A percentile compares a stretch with the other conserved stretches of the same genome.
These are phyloP conservation scores for Yamadazyma siamensis DNA, from an alignment of 1,139 yeast genomes.

Conservation along the genomic window DNA sequence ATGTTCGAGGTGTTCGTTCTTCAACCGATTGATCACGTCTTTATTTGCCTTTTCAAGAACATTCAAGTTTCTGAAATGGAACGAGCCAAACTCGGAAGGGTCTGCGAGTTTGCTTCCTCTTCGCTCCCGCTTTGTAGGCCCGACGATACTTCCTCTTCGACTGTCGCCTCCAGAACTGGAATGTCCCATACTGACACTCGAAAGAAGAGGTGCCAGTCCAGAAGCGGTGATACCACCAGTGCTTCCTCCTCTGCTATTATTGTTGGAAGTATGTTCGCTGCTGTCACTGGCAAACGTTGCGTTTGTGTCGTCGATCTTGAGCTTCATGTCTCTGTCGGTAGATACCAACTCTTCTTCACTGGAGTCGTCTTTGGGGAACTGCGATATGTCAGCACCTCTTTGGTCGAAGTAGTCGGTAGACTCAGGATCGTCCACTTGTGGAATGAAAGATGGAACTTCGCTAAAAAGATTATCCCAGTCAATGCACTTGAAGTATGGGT, in stretches of 20 bases:
- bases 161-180: conserved; percentile 6
- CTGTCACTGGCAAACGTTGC: conserved; percentile 4
- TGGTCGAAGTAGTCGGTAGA: conserved; percentile 88
- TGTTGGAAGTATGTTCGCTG: conserved; percentile 1
- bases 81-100: conserved; percentile 83
- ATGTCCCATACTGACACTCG: not conserved
- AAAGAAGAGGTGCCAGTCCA: not conserved
- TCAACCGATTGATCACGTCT: conserved; percentile 83
- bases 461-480: conserved; percentile 74
- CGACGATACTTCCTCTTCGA: conserved; percentile 10
- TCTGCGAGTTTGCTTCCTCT: conserved; percentile 71
- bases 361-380: conserved; percentile 54
- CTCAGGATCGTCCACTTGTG: conserved; percentile 75
- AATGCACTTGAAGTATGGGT: conserved; percentile 70
- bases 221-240: conserved; percentile 1
- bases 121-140: conserved; percentile 51
- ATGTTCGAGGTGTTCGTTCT: conserved; percentile 73
- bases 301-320: conserved; percentile 1
- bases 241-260: conserved; percentile 3
- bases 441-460: conserved; percentile 82
- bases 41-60: conserved; percentile 92
- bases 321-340: conserved; percentile 16
- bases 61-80: conserved; percentile 82
- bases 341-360: too few species aligned
- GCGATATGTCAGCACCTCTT: conserved; percentile 77